Percentiles rank a stretch among this genome's conserved stretches.
phyloP scores from a whole-genome alignment of 2,329 filamentous ascomycete genomes.

The Aurifilum marmelostoma region DNA sequence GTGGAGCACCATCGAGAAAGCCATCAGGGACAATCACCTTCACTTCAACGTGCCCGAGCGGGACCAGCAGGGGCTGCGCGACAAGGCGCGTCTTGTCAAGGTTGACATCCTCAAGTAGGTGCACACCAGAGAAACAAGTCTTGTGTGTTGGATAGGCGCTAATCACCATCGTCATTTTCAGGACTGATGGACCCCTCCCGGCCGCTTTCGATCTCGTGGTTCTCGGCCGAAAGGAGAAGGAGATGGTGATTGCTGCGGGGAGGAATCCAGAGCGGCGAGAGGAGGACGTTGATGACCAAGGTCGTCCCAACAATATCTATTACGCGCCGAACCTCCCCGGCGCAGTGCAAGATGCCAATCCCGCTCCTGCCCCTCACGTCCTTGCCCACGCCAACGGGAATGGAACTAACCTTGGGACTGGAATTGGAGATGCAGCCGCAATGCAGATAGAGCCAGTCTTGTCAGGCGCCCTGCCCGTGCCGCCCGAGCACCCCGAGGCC shows the following conservation, averaged over 20 bases:
- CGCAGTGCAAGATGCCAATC: constrained; percentile 6
- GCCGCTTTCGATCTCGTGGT: constrained; percentile 53
- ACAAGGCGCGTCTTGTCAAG: constrained; percentile 62
- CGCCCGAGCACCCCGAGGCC: background rate
- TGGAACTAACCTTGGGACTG: background rate
- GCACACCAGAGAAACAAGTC: background rate
- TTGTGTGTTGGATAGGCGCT: too few relatives aligned
- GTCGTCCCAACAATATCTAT: constrained; percentile 44
- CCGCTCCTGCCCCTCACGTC: too few relatives aligned
- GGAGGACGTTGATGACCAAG: constrained; percentile 47
- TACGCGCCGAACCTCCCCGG: constrained; percentile 8
- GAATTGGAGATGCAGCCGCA: background rate
- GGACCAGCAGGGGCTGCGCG: constrained; percentile 59
- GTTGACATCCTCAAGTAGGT: constrained; percentile 52
- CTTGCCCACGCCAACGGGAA: background rate
- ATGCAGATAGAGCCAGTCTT: constrained; percentile 5
- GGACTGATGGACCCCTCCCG: constrained; percentile 49
- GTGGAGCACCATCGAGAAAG: constrained; percentile 44
- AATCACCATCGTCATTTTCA: constrained; percentile 21
- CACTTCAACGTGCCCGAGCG: constrained; percentile 47
- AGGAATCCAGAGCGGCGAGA: constrained; percentile 56
- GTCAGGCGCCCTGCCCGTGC: constrained; percentile 10
- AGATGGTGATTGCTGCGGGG: constrained; percentile 43
- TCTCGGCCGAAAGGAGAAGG: constrained; percentile 54
- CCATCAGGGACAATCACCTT: constrained; percentile 35